Base-by-base conservation (phyloP, 1,284 basidiomycete species). In the Abortiporus biennis region DNA sequence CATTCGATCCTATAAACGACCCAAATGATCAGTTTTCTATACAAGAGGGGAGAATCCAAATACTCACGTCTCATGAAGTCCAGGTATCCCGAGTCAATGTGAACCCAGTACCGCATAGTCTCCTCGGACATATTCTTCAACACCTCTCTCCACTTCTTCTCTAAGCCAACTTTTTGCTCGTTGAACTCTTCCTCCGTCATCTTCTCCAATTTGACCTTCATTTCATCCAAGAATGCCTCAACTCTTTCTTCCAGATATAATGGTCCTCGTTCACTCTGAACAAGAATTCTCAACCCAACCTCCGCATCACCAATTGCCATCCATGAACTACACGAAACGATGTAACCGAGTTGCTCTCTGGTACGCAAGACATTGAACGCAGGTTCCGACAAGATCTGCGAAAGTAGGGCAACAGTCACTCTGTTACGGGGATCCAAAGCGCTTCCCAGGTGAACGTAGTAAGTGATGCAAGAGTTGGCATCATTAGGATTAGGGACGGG, bases 281-380 rank as follows among this genome's bases (percentile, higher is more conserved):
- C 78, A 6, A 94, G 69, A 41, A 99, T 77, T n/a, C 90, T 78
- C 52, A 96, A 66, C 8, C 92, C 94, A 51, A 79, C 76, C 43
- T 84, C 75, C 27, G 80, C 84, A 2, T 74, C 68, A 9, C 85
- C 81, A 20, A 75, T 57, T 33, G 83, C 59, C 20, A 67, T 58
- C 71, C 74, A 77, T 27, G 69, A 63, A 0, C 74, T 70, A 43
- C 78, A 78, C 2, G 69, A 75, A 31, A 92, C 91, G 38, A 95
- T 74, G 60, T 99, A 99, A 9, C 96, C 96, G 0, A 99, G 75
- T 63, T 99, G 96, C 61, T 99, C 92, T 61, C 93, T 85, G 2
- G 95, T 98, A n/a, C 96, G 83, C 31, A 99, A 75, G 27, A 85
- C 71, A 57, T 96, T 86, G 66, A 99, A 99, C n/a, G 85, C 78